A percentile compares a stretch with the other conserved stretches of the same genome.
phyloP scores from a whole-genome alignment of 108 stramenopile species.

The Nitzschia sp. region DNA sequence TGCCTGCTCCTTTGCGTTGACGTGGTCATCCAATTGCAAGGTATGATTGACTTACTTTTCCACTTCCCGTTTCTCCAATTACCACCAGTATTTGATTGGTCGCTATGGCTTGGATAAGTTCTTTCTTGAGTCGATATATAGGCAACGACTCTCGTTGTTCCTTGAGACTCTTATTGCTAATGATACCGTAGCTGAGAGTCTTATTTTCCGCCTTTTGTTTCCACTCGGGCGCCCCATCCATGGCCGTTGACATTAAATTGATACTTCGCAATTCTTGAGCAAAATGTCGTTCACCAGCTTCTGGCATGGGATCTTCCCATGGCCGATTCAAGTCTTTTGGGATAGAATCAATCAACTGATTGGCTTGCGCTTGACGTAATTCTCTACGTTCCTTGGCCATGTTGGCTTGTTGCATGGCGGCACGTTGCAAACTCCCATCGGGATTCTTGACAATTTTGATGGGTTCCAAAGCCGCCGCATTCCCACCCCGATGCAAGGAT shows the following conservation, averaged over 20 bases:
- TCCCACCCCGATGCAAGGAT: conserved; percentile 52
- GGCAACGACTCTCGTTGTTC: conserved; percentile 97
- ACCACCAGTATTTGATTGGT: conserved; percentile 94
- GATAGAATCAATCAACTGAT: conserved; percentile 95
- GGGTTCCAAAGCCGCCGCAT: conserved; percentile 63
- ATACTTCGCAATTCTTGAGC: conserved; percentile 96
- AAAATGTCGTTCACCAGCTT: conserved; percentile 96
- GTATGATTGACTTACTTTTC: conserved; percentile 30
- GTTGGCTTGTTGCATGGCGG: conserved; percentile 93
- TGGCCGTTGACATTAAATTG: conserved; percentile 73
- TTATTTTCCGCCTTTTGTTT: conserved; percentile 96
- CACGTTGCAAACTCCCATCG: conserved; percentile 95
- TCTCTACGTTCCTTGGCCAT: conserved; percentile 97
- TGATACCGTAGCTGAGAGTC: conserved; percentile 91
- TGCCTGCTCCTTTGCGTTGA: not conserved
- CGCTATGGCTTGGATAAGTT: conserved; percentile 79
- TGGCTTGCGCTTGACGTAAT: conserved; percentile 94
- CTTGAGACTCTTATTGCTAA: conserved; percentile 90
- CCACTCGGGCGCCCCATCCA: conserved; percentile 96
- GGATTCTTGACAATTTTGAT: conserved; percentile 97
- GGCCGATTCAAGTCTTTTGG: conserved; percentile 97
- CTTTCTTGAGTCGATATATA: conserved; percentile 83
- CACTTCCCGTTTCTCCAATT: conserved; percentile 96
- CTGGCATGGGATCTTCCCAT: conserved; percentile 98
- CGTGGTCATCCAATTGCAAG: conserved; percentile 2